Percentiles rank a stretch among this genome's conserved stretches.
phyloP scores from a whole-genome alignment of 768 basidiomycete genomes.

The Austroboletus festivus region DNA sequence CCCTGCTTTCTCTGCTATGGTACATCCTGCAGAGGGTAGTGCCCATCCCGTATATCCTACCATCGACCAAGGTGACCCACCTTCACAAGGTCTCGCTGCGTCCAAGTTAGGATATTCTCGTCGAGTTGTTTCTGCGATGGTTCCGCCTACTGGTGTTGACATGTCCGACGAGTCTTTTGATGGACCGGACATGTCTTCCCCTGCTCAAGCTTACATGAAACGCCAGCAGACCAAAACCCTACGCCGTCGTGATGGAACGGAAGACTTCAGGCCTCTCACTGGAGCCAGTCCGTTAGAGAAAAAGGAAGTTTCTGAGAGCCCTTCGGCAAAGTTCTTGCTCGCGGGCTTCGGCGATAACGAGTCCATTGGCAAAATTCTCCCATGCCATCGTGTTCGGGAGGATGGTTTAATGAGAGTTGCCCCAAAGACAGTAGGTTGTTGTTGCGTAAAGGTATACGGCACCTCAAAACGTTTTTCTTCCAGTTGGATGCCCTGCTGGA shows the following conservation, averaged over 20 bases:
- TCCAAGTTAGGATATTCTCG: slow-evolving; percentile 49
- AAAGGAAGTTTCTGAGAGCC: slow-evolving; percentile 49
- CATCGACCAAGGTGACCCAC: slow-evolving; percentile 30
- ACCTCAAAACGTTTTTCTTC: slow-evolving; percentile 4
- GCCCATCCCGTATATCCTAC: slow-evolving; percentile 43
- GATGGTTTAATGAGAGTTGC: slow-evolving; percentile 94
- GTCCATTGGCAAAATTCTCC: slow-evolving; percentile 86
- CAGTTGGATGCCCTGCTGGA: slow-evolving; percentile 78
- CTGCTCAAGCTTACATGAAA: slow-evolving; percentile 76
- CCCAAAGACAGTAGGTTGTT: slow-evolving; percentile 62
- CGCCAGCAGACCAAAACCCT: slow-evolving; percentile 77
- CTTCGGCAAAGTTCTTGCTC: slow-evolving; percentile 52
- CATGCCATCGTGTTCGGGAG: slow-evolving; percentile 90
- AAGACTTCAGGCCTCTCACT: slow-evolving; percentile 74
- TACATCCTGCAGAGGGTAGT: slow-evolving; percentile 43
- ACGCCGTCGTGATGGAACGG: slow-evolving; percentile 76
- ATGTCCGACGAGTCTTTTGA: slow-evolving; percentile 53
- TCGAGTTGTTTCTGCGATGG: slow-evolving; percentile 74
- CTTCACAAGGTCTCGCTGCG: slow-evolving; percentile 25
- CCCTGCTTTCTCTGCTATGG: slow-evolving; percentile 64
- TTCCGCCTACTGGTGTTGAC: slow-evolving; percentile 41
- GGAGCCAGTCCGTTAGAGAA: slow-evolving; percentile 54
- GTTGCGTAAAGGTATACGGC: background rate
- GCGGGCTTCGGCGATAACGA: slow-evolving; percentile 92
- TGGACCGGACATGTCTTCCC: slow-evolving; percentile 69